Percentiles rank a stretch among this genome's conserved stretches.
Evolutionary conservation across 2,329 filamentous ascomycete genomes (phyloP).

Genomic region (Trichoderma simmonsii): DNA sequence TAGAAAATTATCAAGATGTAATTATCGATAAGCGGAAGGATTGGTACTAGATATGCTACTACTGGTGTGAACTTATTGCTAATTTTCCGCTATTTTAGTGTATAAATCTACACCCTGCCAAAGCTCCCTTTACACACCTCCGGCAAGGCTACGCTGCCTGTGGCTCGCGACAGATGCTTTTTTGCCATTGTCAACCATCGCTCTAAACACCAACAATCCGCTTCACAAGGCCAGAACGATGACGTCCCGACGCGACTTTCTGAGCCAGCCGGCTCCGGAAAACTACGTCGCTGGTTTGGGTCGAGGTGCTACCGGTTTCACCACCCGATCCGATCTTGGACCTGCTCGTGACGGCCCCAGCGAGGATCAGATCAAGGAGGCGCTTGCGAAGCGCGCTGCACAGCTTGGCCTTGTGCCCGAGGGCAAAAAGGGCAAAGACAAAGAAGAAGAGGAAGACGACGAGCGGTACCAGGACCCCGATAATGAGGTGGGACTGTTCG

Average conservation of each 20-base stretch:
- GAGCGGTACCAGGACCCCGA: constrained; percentile 93
- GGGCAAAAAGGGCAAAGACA: constrained; percentile 67
- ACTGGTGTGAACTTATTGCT: not conserved
- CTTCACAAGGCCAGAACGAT: constrained; percentile 35
- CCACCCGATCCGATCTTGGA: constrained; percentile 92
- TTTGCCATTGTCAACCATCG: constrained; percentile 1
- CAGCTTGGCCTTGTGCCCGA: constrained; percentile 69
- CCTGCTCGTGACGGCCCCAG: constrained; percentile 93
- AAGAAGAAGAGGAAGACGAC: constrained; percentile 69
- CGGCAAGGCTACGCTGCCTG: not conserved
- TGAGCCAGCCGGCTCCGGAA: constrained; percentile 79
- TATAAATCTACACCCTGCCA: too few species aligned
- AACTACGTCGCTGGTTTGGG: constrained; percentile 95
- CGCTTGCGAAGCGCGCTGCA: constrained; percentile 87
- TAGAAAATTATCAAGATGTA: not conserved
- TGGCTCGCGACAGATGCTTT: constrained; percentile 9
- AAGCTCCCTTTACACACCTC: constrained; percentile 11
- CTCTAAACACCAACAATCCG: not conserved
- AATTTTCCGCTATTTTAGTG: too few species aligned
- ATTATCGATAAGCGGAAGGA: constrained; percentile 26
- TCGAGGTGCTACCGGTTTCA: constrained; percentile 96
- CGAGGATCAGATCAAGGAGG: constrained; percentile 97
- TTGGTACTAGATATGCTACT: not conserved
- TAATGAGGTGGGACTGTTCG: constrained; percentile 93
- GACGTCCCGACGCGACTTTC: constrained; percentile 72